Conservation (phyloP, 129 eudicot genomes). For the carrot (Daucus carota) region DNA sequence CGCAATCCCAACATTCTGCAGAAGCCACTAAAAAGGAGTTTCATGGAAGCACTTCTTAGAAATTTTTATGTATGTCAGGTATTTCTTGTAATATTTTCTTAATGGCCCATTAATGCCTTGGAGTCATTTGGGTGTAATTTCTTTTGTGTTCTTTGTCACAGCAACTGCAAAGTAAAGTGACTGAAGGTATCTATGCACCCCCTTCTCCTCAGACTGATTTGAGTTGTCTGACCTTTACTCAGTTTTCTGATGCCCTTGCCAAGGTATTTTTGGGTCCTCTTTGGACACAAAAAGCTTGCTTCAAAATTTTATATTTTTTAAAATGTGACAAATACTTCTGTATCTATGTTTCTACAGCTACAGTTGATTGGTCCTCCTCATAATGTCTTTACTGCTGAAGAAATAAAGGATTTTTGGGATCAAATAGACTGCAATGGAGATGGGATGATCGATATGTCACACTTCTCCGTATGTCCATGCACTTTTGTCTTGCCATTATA, state of each 20-base stretch:
- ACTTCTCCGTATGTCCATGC: constrained; percentile 10
- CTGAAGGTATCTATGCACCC: neutral
- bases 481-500: neutral
- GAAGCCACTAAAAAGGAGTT: constrained; percentile 24
- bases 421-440: constrained; percentile 17
- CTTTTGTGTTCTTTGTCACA: neutral
- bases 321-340: neutral
- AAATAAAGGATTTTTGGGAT: constrained; percentile 20
- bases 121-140: neutral
- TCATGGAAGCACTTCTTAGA: constrained; percentile 24
- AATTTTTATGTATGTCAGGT: constrained; percentile 13
- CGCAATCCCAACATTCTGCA: constrained; percentile 15
- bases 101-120: neutral
- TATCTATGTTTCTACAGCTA: constrained; percentile 7
- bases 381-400: constrained; percentile 8
- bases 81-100: neutral
- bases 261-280: constrained; percentile 10
- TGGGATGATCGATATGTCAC: constrained; percentile 14
- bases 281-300: neutral
- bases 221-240: constrained; percentile 12
- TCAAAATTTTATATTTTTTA: neutral
- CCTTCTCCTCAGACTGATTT: constrained; percentile 4
- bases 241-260: constrained; percentile 18
- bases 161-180: constrained; percentile 12
- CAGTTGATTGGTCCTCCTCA: constrained; percentile 13